phyloP scores from a whole-genome alignment of 176 grass and related monocot genomes.

The Pontederia crassipes region DNA sequence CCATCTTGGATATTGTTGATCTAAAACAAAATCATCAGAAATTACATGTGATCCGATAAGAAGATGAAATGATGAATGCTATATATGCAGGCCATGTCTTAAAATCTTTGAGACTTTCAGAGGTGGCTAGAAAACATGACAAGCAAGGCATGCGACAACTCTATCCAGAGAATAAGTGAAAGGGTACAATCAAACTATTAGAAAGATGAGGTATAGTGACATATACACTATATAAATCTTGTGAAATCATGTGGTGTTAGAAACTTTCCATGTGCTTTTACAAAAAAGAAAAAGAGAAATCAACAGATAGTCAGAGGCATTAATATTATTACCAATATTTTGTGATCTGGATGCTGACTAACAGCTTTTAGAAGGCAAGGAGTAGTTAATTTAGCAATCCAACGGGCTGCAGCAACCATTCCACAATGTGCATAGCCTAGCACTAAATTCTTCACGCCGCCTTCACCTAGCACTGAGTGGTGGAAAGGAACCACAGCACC shows the following conservation, averaged over 20 bases:
- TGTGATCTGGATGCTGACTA: conserved; percentile 58
- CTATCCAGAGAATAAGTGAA: too few species aligned
- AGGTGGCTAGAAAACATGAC: too few species aligned
- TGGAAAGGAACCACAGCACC: conserved; percentile 76
- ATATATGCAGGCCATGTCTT: conserved; percentile 11
- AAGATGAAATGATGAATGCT: conserved; percentile 10
- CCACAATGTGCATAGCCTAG: conserved; percentile 76
- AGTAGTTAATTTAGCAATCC: conserved; percentile 78
- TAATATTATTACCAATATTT: conserved; percentile 64
- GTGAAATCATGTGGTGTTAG: too few species aligned
- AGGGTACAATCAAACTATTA: too few species aligned
- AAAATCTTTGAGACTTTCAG: too few species aligned
- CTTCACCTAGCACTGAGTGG: conserved; percentile 62
- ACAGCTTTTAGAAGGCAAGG: conserved; percentile 57
- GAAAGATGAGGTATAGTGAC: too few species aligned
- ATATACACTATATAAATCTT: too few species aligned
- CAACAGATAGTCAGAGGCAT: neutral
- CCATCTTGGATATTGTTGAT: neutral
- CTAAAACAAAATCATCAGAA: neutral
- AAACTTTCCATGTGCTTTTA: too few species aligned
- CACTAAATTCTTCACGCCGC: conserved; percentile 82
- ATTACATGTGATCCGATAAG: neutral
- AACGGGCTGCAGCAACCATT: conserved; percentile 24
- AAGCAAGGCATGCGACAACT: too few species aligned
- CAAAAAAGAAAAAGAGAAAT: too few species aligned